A percentile compares a stretch with the other conserved stretches of the same genome.
Conservation (phyloP, 208 protist genomes). For the Crithidia bombi region DNA sequence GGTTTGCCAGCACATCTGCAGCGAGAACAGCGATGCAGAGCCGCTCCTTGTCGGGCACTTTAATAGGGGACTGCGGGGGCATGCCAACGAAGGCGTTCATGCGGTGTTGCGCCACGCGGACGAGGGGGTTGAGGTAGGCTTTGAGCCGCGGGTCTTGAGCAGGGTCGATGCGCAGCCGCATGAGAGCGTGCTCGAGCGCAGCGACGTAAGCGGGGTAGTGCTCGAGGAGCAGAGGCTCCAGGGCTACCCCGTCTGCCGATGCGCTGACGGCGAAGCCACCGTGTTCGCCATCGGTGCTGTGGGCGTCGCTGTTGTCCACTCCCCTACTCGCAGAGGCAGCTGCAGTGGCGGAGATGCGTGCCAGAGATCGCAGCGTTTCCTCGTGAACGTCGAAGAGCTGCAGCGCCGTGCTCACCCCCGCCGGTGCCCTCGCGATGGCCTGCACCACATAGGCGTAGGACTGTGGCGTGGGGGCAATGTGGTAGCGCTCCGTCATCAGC, state of each 20-base stretch:
- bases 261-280: conserved; percentile 34
- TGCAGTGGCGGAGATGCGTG: conserved; percentile 19
- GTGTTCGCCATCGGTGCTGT: background rate
- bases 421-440: conserved; percentile 34
- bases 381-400: conserved; percentile 83
- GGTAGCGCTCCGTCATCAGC: conserved; percentile 66
- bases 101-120: conserved; percentile 73
- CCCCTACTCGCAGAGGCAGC: conserved; percentile 4
- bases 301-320: background rate
- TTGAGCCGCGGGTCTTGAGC: conserved; percentile 52
- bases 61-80: conserved; percentile 72
- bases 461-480: conserved; percentile 72
- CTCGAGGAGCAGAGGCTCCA: conserved; percentile 60
- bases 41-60: conserved; percentile 38
- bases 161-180: conserved; percentile 72
- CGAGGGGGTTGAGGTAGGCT: conserved; percentile 64
- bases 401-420: conserved; percentile 56
- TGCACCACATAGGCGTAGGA: conserved; percentile 75
- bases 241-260: conserved; percentile 26
- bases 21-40: conserved; percentile 75
- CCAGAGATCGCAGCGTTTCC: conserved; percentile 40
- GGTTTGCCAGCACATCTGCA: conserved; percentile 74
- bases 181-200: conserved; percentile 57
- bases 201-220: conserved; percentile 69
- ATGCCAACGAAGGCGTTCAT: conserved; percentile 81